These are phyloP conservation scores for Gleditsia sinensis DNA, from an alignment of 306 rosid genomes.

Conservation along the genomic window DNA sequence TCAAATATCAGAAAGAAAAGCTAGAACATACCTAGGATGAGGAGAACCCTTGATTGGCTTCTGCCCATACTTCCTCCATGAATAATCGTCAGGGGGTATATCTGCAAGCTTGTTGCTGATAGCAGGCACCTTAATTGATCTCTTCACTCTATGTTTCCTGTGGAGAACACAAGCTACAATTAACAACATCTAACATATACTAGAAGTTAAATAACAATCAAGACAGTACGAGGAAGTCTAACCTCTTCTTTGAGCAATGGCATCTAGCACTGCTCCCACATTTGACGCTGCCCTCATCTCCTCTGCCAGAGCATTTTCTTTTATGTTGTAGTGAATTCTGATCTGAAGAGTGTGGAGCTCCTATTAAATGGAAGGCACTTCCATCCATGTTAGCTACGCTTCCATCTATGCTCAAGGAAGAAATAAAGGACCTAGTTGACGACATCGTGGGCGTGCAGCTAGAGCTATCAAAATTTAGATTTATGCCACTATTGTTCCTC, in stretches of 20 bases:
- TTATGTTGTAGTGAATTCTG: conserved; percentile 67
- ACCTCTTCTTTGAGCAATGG: conserved; percentile 94
- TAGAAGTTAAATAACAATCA: conserved; percentile 9
- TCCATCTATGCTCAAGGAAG: conserved; percentile 20
- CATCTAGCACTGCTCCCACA: conserved; percentile 75
- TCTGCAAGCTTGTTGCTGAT: conserved; percentile 90
- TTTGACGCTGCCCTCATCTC: conserved; percentile 74
- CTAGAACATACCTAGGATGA: conserved; percentile 70
- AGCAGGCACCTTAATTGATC: conserved; percentile 86
- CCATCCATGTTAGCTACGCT: conserved; percentile 65
- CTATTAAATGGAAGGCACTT: conserved; percentile 68
- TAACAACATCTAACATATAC: background rate
- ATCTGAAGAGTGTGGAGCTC: conserved; percentile 66
- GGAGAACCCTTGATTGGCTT: conserved; percentile 98
- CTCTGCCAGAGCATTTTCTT: conserved; percentile 76
- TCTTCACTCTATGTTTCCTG: conserved; percentile 84
- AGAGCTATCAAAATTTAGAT: conserved; percentile 84
- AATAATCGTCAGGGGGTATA: conserved; percentile 90
- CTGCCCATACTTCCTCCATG: conserved; percentile 97
- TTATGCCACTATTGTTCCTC: conserved; percentile 75
- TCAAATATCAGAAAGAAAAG: conserved; percentile 3
- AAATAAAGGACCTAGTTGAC: conserved; percentile 79
- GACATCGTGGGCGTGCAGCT: conserved; percentile 94
- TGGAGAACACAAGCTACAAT: background rate
- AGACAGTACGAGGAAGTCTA: conserved; percentile 11